These are phyloP conservation scores for Phlebiopsis gigantea DNA, from an alignment of 768 basidiomycete species.

Conservation along the genomic window DNA sequence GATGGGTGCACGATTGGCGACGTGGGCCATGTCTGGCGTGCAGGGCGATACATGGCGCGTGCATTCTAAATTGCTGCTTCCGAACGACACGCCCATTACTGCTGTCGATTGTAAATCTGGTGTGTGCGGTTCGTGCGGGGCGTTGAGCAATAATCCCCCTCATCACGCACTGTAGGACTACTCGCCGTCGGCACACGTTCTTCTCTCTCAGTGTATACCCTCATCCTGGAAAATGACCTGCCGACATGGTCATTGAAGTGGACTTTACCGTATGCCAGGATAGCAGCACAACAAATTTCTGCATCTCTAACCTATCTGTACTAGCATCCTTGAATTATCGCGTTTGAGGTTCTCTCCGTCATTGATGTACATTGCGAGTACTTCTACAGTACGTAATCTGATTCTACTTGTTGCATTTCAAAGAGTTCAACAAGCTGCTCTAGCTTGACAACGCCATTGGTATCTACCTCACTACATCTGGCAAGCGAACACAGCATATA, in stretches of 20 bases:
- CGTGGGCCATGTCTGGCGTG: slow-evolving; percentile 71
- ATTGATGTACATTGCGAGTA: slow-evolving; percentile 65
- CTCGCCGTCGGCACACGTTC: slow-evolving; percentile 62
- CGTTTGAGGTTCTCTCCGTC: slow-evolving; percentile 69
- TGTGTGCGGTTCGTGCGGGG: slow-evolving; percentile 20
- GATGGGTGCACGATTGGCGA: slow-evolving; percentile 61
- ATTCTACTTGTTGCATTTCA: not conserved
- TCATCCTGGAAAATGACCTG: slow-evolving; percentile 76
- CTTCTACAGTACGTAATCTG: slow-evolving; percentile 43
- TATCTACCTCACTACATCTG: slow-evolving; percentile 69
- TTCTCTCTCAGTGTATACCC: slow-evolving; percentile 67
- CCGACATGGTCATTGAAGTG: slow-evolving; percentile 83
- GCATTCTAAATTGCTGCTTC: slow-evolving; percentile 74
- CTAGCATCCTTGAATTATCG: slow-evolving; percentile 45
- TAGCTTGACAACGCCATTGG: slow-evolving; percentile 57
- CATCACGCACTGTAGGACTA: slow-evolving; percentile 49
- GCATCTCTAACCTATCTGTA: slow-evolving; percentile 8
- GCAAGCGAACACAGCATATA: slow-evolving; percentile 60
- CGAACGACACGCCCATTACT: slow-evolving; percentile 48
- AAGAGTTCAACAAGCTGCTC: not conserved
- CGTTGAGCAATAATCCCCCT: not conserved
- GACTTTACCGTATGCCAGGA: slow-evolving; percentile 46
- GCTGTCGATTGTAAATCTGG: slow-evolving; percentile 73
- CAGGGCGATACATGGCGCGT: slow-evolving; percentile 66
- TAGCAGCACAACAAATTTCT: not conserved